Evolutionary conservation across 2,329 filamentous ascomycete genomes (phyloP).

Genomic region (Massarina eburnea): DNA sequence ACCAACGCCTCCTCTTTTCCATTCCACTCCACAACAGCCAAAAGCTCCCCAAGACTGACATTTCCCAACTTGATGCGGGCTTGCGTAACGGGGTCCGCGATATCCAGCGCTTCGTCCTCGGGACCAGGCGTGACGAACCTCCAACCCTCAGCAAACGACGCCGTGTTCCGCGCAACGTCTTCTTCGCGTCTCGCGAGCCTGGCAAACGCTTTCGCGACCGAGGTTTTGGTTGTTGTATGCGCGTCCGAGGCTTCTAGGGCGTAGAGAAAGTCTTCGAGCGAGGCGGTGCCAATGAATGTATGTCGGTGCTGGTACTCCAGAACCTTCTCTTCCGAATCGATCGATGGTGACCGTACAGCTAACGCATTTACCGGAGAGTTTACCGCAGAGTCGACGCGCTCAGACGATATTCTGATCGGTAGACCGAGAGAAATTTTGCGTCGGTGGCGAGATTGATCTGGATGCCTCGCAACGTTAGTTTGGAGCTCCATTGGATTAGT

Average conservation of each 20-base stretch:
- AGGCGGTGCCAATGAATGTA: slow-evolving; percentile 37
- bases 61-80: too few relatives aligned
- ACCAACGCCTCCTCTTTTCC: too few relatives aligned
- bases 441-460: not conserved
- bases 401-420: slow-evolving; percentile 1
- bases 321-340: slow-evolving; percentile 23
- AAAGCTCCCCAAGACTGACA: too few relatives aligned
- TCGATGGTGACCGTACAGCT: too few relatives aligned
- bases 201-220: slow-evolving; percentile 27
- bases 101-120: too few relatives aligned
- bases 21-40: too few relatives aligned
- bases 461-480: too few relatives aligned
- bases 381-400: not conserved
- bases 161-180: slow-evolving; percentile 25
- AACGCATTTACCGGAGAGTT: not conserved
- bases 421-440: slow-evolving; percentile 6
- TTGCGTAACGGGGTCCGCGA: too few relatives aligned
- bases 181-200: slow-evolving; percentile 30
- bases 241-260: slow-evolving; percentile 23
- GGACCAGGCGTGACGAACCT: too few relatives aligned
- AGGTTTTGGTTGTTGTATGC: slow-evolving; percentile 20
- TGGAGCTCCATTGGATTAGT: too few relatives aligned
- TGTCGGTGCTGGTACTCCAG: slow-evolving; percentile 38
- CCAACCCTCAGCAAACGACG: slow-evolving; percentile 24
- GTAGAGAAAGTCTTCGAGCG: slow-evolving; percentile 32